These are phyloP conservation scores for Colletotrichum nymphaeae DNA, from an alignment of 2,329 filamentous ascomycete species.

Conservation along the genomic window DNA sequence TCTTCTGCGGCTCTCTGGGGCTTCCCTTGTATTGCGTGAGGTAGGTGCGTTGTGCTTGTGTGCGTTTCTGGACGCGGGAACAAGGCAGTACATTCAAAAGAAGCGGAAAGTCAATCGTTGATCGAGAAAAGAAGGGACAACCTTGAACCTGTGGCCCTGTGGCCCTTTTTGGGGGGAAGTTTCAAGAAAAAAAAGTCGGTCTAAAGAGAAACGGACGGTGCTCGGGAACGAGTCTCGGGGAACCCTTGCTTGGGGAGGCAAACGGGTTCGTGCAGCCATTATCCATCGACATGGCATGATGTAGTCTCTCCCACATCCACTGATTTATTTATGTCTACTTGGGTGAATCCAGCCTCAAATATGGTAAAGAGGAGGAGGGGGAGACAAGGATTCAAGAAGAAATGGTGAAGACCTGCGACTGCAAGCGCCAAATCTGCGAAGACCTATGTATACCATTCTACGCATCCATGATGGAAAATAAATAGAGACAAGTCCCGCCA, in stretches of 20 bases:
- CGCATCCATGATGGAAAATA: background rate
- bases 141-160: background rate
- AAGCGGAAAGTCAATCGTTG: background rate
- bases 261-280: slow-evolving; percentile 13
- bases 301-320: background rate
- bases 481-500: background rate
- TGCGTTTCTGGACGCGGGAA: background rate
- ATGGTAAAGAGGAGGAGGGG: background rate
- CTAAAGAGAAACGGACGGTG: background rate
- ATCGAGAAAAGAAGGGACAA: background rate
- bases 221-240: slow-evolving; percentile 13
- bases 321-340: background rate
- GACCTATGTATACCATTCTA: background rate
- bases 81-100: background rate
- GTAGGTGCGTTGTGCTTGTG: background rate
- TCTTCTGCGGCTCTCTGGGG: background rate
- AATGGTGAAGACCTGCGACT: background rate
- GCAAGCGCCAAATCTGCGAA: background rate
- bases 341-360: background rate
- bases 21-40: background rate
- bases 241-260: background rate
- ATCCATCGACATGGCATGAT: background rate
- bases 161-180: background rate
- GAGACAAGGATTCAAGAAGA: too few species aligned
- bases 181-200: background rate